Percentiles rank a stretch among this genome's conserved stretches.
These are phyloP conservation scores for Usnea hakonensis DNA, from an alignment of 495 filamentous ascomycete genomes.

Conservation along the genomic window DNA sequence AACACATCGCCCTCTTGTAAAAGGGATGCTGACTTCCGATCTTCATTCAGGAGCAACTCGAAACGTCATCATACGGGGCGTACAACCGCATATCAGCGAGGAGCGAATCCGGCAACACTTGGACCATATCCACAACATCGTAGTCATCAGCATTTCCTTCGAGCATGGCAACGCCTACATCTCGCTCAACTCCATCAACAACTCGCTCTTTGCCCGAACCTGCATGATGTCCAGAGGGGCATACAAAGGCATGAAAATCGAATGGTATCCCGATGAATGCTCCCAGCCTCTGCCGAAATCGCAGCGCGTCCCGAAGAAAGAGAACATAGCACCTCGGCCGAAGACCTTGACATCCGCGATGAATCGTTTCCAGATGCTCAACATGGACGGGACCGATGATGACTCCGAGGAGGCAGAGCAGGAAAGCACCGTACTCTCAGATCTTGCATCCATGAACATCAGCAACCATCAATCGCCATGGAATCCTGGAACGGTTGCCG, in stretches of 20 bases:
- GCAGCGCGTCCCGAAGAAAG: slow-evolving; percentile 27
- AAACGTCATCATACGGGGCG: slow-evolving; percentile 60
- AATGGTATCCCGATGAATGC: slow-evolving; percentile 70
- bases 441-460: slow-evolving; percentile 16
- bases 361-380: slow-evolving; percentile 62
- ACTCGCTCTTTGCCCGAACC: slow-evolving; percentile 63
- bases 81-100: slow-evolving; percentile 53
- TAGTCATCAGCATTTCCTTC: slow-evolving; percentile 60
- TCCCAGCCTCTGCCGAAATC: slow-evolving; percentile 47
- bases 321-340: slow-evolving; percentile 24
- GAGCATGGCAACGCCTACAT: slow-evolving; percentile 51
- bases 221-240: slow-evolving; percentile 69
- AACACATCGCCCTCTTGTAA: background rate
- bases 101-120: slow-evolving; percentile 61
- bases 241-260: slow-evolving; percentile 70
- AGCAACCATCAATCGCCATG: slow-evolving; percentile 19
- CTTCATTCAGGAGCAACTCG: slow-evolving; percentile 55
- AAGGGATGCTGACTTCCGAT: background rate
- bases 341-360: slow-evolving; percentile 33
- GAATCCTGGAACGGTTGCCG: slow-evolving; percentile 18
- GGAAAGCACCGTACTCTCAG: slow-evolving; percentile 8
- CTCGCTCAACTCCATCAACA: slow-evolving; percentile 70
- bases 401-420: slow-evolving; percentile 20
- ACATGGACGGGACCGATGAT: slow-evolving; percentile 39
- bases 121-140: slow-evolving; percentile 74